Evolutionary conservation across 768 basidiomycete species (phyloP).

Genomic region (Dentipellis sp.): DNA sequence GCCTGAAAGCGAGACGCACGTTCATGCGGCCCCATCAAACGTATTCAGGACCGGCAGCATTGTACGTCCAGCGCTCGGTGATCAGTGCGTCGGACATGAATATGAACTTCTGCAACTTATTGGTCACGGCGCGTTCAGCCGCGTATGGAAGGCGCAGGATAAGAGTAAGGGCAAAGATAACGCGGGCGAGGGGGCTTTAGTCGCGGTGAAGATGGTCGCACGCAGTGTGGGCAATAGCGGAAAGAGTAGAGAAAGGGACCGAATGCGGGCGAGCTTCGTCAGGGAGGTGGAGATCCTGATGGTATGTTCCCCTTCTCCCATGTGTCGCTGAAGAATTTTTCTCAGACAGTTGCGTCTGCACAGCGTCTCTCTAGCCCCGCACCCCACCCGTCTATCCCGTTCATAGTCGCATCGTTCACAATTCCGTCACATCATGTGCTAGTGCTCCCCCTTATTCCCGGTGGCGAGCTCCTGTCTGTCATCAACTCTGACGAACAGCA

Average conservation of each 20-base stretch:
- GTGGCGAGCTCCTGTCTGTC: constrained; percentile 76
- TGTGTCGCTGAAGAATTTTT: neutral
- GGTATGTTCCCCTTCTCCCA: constrained; percentile 2
- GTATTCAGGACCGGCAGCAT: constrained; percentile 1
- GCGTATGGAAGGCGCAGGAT: constrained; percentile 65
- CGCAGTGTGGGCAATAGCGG: neutral
- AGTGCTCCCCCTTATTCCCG: constrained; percentile 65
- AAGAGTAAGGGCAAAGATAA: constrained; percentile 6
- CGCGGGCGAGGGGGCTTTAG: constrained; percentile 11
- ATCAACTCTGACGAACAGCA: constrained; percentile 44
- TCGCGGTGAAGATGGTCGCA: constrained; percentile 18
- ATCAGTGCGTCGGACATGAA: constrained; percentile 7
- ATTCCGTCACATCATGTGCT: constrained; percentile 68
- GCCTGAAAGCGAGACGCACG: neutral
- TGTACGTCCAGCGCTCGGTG: constrained; percentile 5
- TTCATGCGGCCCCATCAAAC: neutral
- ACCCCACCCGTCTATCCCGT: constrained; percentile 61
- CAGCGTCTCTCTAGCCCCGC: constrained; percentile 61
- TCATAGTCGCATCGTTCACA: constrained; percentile 55
- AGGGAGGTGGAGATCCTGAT: constrained; percentile 13
- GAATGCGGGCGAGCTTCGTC: constrained; percentile 10
- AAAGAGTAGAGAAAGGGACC: constrained; percentile 3
- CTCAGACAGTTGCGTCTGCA: neutral
- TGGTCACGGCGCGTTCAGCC: constrained; percentile 67
- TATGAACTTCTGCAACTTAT: constrained; percentile 45